Evolutionary conservation across 148 eudicot species (phyloP).

Genomic region (Drosera capensis): DNA sequence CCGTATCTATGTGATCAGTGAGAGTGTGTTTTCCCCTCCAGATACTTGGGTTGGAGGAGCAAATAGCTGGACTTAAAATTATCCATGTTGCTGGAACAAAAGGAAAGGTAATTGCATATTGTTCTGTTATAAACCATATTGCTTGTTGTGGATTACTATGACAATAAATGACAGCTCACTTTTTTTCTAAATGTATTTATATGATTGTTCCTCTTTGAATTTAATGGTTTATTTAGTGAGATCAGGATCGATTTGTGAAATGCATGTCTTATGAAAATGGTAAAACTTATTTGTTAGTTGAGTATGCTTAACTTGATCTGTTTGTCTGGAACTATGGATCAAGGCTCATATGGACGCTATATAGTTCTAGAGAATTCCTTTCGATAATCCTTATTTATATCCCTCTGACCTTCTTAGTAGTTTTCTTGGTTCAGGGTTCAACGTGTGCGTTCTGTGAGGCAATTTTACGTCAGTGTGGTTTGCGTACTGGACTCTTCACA

Average conservation of each 20-base stretch:
- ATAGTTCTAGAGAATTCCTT: neutral
- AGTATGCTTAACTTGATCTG: no score
- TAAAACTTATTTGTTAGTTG: no score
- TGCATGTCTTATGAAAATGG: no score
- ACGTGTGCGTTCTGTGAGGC: conserved; percentile 87
- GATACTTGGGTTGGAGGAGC: conserved; percentile 72
- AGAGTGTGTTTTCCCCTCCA: conserved; percentile 12
- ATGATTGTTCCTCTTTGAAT: no score
- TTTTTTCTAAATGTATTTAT: no score
- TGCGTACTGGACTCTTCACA: conserved; percentile 77
- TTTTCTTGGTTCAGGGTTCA: conserved; percentile 52
- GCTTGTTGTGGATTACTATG: no score
- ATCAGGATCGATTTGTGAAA: no score
- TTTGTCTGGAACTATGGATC: no score
- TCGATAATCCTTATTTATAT: conserved; percentile 1
- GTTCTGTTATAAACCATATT: no score
- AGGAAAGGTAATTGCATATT: conserved; percentile 99
- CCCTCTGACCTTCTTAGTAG: conserved; percentile 5
- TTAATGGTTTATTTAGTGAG: no score
- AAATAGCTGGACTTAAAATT: conserved; percentile 46
- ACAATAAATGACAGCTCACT: no score
- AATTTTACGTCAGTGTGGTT: conserved; percentile 74
- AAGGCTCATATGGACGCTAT: neutral
- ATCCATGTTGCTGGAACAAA: conserved; percentile 96
- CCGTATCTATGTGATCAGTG: neutral